Percentiles rank a stretch among this genome's conserved stretches.
Conservation (phyloP, 768 basidiomycete species). For the Pisolithus marmoratus region DNA sequence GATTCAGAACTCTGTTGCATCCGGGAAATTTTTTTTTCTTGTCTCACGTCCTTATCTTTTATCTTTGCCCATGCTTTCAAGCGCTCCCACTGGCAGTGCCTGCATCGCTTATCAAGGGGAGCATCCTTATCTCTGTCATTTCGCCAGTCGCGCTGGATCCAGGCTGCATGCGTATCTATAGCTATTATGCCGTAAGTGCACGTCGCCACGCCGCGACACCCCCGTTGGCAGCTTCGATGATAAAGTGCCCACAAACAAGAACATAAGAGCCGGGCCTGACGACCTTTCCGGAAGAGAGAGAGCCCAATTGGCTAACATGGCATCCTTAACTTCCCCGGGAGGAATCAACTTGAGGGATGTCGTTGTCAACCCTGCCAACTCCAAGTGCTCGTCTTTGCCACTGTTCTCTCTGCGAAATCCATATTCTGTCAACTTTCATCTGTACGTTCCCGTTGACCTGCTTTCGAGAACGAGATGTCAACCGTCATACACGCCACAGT, state of each 20-base stretch:
- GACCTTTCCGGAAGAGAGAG: neutral
- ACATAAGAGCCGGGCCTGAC: no score
- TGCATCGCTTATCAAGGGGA: neutral
- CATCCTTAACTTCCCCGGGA: neutral
- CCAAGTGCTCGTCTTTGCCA: slow-evolving; percentile 48
- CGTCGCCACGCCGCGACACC: neutral
- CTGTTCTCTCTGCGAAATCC: slow-evolving; percentile 43
- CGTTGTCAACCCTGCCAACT: slow-evolving; percentile 43
- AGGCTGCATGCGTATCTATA: neutral
- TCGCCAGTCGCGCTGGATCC: neutral
- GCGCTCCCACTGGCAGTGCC: neutral
- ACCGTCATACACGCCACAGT: slow-evolving; percentile 9
- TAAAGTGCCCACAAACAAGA: no score
- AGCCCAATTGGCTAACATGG: slow-evolving; percentile 4
- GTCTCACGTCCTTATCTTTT: neutral
- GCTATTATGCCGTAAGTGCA: neutral
- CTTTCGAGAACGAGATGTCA: no score
- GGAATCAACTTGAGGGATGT: slow-evolving; percentile 6
- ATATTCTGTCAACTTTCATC: slow-evolving; percentile 47
- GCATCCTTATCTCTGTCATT: neutral
- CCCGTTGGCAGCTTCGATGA: no score
- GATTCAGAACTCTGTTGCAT: neutral
- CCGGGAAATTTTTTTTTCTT: neutral
- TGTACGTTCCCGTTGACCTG: slow-evolving; percentile 23
- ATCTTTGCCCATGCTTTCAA: neutral